These are phyloP conservation scores for Puya raimondii DNA, from an alignment of 176 grass and related monocot genomes.

Conservation along the genomic window DNA sequence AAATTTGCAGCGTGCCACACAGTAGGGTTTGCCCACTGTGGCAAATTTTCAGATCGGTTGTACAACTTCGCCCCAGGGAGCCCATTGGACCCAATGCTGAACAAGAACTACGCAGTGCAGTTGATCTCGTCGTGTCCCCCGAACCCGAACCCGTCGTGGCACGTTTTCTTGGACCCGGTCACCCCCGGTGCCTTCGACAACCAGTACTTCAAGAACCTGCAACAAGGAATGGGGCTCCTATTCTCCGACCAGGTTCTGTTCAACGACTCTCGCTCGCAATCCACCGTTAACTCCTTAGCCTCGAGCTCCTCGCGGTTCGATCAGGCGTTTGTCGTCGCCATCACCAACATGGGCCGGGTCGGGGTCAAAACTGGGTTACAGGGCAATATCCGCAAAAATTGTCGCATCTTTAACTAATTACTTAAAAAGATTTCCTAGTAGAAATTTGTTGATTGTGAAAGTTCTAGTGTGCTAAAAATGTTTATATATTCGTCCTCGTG, in stretches of 20 bases:
- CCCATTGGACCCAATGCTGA: constrained; percentile 39
- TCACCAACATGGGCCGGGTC: constrained; percentile 50
- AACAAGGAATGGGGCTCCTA: constrained; percentile 27
- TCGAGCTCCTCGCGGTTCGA: constrained; percentile 37
- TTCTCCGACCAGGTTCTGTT: constrained; percentile 61
- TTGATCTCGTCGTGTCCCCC: constrained; percentile 34
- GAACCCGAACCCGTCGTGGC: constrained; percentile 16
- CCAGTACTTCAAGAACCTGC: constrained; percentile 75
- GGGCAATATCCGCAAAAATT: constrained; percentile 65
- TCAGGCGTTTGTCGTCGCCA: constrained; percentile 45
- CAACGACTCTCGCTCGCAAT: constrained; percentile 44
- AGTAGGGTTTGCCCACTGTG: constrained; percentile 65
- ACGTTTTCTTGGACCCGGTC: constrained; percentile 57
- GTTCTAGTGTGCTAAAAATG: too few species aligned
- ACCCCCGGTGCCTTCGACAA: constrained; percentile 67
- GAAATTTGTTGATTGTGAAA: too few species aligned
- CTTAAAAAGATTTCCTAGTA: background rate
- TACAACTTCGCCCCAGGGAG: constrained; percentile 19
- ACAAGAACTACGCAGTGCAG: constrained; percentile 41
- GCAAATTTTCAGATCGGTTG: constrained; percentile 39
- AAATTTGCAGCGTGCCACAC: constrained; percentile 44
- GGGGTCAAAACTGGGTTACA: constrained; percentile 54
- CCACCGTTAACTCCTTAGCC: constrained; percentile 37
- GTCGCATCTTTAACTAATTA: constrained; percentile 59
- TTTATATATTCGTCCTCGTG: too few species aligned